Evolutionary conservation across 495 filamentous ascomycete genomes (phyloP), one percentile per base, ranked within the genome.

Genomic region (Beverwykella pulmonaria): DNA sequence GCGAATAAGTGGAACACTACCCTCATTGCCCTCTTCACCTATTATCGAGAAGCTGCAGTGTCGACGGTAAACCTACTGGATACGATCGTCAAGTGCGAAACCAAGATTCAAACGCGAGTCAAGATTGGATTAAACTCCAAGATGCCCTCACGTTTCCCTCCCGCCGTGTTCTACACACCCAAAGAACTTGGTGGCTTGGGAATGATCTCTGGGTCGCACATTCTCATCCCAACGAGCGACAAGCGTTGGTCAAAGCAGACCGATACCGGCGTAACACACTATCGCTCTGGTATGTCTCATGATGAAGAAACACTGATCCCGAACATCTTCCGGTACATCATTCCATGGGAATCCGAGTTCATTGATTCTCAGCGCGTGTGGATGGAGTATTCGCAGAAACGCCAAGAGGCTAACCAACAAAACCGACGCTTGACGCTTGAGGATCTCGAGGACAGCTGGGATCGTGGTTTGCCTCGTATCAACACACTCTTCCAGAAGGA

Each of bases 1-100:
- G 95, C 95, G 52, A 99, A 99, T 77, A 99, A 99, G 77, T 99
- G 95, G 95, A 99, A 99, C 77, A 98, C 95, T 0, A 92, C 90
- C 7, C 80, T 99, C 61, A 99, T 99, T 73, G 93, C 95, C n/a
- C 83, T 99, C 26, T 99, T 99, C 81, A 99, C 95, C 0, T 99
- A 99, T 76, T 99, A 98, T 74, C 92, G 95, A 73, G 95, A 99
- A 74, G 95, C 95, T 41, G 95, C 93, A 32, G 92, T 98, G n/a
- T 94, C 92, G 9, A 99, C 95, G 0, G 92, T 98, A 72, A 92
- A 92, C 63, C 81, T 99, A 15, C 84, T 99, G 2, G 95, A 99
- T 74, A 98, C 93, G 0, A 99, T 99, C 69, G 95, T 99, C 70
- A 99, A 99, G 77, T 98, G 95, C 73, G 95, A 99, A 79, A 99